Conservation (phyloP, 164 flowering plant genomes). For the Tetracentron sinense region DNA sequence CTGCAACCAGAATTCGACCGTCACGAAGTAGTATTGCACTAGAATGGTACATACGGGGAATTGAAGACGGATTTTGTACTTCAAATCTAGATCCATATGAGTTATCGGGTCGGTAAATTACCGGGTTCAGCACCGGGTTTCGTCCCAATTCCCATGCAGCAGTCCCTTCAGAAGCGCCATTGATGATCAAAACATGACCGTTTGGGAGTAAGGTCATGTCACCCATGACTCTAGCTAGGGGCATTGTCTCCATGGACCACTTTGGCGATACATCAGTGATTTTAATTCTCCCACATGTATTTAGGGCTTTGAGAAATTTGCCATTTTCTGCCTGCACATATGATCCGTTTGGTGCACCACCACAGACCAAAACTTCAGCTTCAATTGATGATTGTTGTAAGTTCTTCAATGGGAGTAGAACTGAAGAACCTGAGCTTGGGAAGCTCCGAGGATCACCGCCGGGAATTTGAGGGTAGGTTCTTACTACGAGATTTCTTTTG, state of each 20-base stretch:
- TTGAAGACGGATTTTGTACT: constrained; percentile 25
- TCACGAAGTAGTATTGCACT: constrained; percentile 20
- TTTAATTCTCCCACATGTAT: constrained; percentile 43
- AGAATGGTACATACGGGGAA: constrained; percentile 45
- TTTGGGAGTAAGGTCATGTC: constrained; percentile 44
- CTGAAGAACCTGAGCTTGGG: constrained; percentile 68
- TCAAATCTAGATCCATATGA: constrained; percentile 29
- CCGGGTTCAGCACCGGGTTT: constrained; percentile 36
- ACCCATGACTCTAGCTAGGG: constrained; percentile 43
- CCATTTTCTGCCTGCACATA: constrained; percentile 13
- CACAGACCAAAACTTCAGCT: constrained; percentile 52
- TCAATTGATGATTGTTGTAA: constrained; percentile 1
- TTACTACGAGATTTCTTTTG: constrained; percentile 24
- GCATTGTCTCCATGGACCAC: constrained; percentile 59
- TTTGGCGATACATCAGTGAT: constrained; percentile 37
- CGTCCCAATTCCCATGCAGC: constrained; percentile 49
- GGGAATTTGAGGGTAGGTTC: constrained; percentile 44
- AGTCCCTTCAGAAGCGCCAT: constrained; percentile 32
- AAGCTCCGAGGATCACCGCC: constrained; percentile 59
- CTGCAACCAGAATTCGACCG: constrained; percentile 23
- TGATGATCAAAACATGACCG: constrained; percentile 43
- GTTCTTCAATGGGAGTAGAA: constrained; percentile 50
- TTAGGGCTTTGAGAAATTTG: constrained; percentile 30
- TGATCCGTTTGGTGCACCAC: constrained; percentile 50
- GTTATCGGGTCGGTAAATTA: constrained; percentile 26